Percentiles rank a stretch among this genome's conserved stretches.
These are phyloP conservation scores for Fraxinus albicans DNA, from an alignment of 305 asterid genomes.

Conservation along the genomic window DNA sequence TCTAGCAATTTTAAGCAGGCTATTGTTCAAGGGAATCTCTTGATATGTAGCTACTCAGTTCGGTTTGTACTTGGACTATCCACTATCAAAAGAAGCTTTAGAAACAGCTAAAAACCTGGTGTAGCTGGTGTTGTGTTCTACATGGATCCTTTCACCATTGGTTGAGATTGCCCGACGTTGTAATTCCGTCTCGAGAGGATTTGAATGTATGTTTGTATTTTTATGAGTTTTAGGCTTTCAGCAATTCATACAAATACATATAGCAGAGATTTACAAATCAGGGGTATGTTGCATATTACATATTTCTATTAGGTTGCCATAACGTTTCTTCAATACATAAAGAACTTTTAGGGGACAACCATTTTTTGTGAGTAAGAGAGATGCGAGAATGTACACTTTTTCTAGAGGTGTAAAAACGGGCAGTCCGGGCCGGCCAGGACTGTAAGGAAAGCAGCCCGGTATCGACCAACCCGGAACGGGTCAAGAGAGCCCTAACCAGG, in stretches of 20 bases:
- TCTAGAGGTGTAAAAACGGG: background rate
- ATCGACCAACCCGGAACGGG: too few relatives aligned
- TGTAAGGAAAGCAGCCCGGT: too few relatives aligned
- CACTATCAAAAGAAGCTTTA: slow-evolving; percentile 74
- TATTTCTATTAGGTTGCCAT: background rate
- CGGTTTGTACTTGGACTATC: slow-evolving; percentile 94
- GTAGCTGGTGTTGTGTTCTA: slow-evolving; percentile 90
- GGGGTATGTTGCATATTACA: background rate
- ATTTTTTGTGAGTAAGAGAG: background rate
- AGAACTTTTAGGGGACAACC: background rate
- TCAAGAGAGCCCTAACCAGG: too few relatives aligned
- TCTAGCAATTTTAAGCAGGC: slow-evolving; percentile 53
- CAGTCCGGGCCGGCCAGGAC: too few relatives aligned
- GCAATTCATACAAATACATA: background rate
- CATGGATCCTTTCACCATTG: slow-evolving; percentile 91
- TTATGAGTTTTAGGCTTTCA: slow-evolving; percentile 9
- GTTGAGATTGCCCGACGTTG: slow-evolving; percentile 85
- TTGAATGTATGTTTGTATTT: slow-evolving; percentile 57
- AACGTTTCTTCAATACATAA: background rate
- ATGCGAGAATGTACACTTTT: background rate
- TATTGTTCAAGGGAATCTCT: slow-evolving; percentile 69
- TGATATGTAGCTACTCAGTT: slow-evolving; percentile 93
- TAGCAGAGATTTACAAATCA: slow-evolving; percentile 1
- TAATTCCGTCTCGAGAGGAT: slow-evolving; percentile 81
- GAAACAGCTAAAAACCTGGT: slow-evolving; percentile 79